phyloP scores from a whole-genome alignment of 2,329 filamentous ascomycete genomes.

The Colletotrichum sansevieriae region DNA sequence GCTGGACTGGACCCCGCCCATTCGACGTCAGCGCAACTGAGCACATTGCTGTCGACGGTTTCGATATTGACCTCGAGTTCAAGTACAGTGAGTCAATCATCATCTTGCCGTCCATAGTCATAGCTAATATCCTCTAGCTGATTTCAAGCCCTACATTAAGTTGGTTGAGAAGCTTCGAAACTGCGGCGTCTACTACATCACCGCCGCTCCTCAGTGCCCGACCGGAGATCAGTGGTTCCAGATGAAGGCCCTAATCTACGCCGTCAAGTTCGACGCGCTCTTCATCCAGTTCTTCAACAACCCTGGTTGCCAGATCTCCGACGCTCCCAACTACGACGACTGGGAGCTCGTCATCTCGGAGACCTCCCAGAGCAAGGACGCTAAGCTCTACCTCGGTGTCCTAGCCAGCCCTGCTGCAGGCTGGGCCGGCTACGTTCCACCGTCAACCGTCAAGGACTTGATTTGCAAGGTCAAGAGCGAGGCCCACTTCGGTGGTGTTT shows the following conservation, averaged over 20 bases:
- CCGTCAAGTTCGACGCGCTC: slow-evolving; percentile 57
- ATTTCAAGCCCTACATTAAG: slow-evolving; percentile 52
- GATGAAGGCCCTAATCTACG: slow-evolving; percentile 55
- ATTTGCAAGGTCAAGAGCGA: slow-evolving; percentile 55
- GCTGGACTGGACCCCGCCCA: slow-evolving; percentile 53
- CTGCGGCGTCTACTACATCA: slow-evolving; percentile 51
- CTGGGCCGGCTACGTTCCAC: slow-evolving; percentile 52
- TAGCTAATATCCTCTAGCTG: slow-evolving; percentile 44
- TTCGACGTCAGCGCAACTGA: slow-evolving; percentile 50
- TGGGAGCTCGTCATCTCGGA: slow-evolving; percentile 54
- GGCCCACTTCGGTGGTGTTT: slow-evolving; percentile 59
- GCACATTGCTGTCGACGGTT: slow-evolving; percentile 54
- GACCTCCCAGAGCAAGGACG: slow-evolving; percentile 53
- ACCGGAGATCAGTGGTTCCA: slow-evolving; percentile 46
- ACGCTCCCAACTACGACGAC: slow-evolving; percentile 55
- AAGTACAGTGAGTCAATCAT: slow-evolving; percentile 47
- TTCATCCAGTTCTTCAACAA: slow-evolving; percentile 67
- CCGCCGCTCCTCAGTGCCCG: slow-evolving; percentile 61
- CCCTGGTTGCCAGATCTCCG: slow-evolving; percentile 50
- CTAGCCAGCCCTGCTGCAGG: slow-evolving; percentile 50
- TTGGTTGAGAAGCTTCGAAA: slow-evolving; percentile 54
- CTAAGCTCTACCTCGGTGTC: slow-evolving; percentile 62
- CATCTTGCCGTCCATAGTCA: neutral
- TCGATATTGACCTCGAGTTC: slow-evolving; percentile 58
- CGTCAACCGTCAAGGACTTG: slow-evolving; percentile 51